Evolutionary conservation across 805 yeast species (phyloP), one percentile per base, ranked within the genome.

Genomic region (Candida chilensis): DNA sequence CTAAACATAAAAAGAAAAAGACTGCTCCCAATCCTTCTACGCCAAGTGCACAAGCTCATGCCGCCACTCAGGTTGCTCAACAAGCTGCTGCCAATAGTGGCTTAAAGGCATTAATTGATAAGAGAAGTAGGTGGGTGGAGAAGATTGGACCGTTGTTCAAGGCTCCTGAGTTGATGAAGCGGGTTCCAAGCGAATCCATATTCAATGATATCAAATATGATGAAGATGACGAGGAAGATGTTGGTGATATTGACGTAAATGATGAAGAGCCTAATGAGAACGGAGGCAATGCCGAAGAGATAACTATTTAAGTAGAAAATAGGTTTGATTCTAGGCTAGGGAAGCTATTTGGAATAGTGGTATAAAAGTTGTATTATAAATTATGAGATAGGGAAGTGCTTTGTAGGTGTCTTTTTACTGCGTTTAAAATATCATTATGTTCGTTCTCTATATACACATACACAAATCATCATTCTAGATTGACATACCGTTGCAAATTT

Each of bases 121-220:
- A 92, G 57, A 71, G 97, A 32, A 60, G 53, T 32, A 74, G 92
- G 43, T 92, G 98, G 98, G 80, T 88, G 22, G 71, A 69, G 15
- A 84, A 79, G 49, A 85, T 92, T 38, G 97, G 97, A 1, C 86
- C 88, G 20, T 67, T 90, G 30, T 92, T 92, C 56, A 64, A 60
- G 35, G 67, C 78, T 16, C 64, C 64, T 12, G 74, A 78, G 38
- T 58, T 73, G 27, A 85, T 87, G 88, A 71, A 82, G 50, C 59
- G 92, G 16, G 74, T 81, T 33, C 95, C 96, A 2, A 51, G 50
- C 12, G 74, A 67, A 31, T 61, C 76, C 9, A 65, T 83, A 6
- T 80, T 87, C 36, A 59, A 52, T 22, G 54, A 50, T 26, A 47
- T 46, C 15, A 48, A 47, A 14, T 54, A 41, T n/a, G 47, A 40